A percentile compares a stretch with the other conserved stretches of the same genome.
These are phyloP conservation scores for Blumeria graminis DNA, from an alignment of 2,329 filamentous ascomycete species.

Conservation along the genomic window DNA sequence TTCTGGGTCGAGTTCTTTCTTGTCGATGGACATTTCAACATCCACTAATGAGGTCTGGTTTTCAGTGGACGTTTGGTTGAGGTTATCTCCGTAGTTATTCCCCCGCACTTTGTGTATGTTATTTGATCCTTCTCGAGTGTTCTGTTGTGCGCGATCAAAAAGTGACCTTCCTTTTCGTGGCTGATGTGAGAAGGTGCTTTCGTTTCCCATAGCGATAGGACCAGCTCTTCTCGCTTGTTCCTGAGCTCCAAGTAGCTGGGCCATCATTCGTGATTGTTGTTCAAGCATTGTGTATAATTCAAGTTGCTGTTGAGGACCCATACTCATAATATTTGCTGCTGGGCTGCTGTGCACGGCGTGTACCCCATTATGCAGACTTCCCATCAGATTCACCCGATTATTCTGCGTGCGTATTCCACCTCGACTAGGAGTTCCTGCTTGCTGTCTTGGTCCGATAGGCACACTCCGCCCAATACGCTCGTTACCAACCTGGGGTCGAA, in stretches of 20 bases:
- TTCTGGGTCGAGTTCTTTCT: slow-evolving; percentile 23
- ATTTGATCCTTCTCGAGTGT: slow-evolving; percentile 7
- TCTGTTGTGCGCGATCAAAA: slow-evolving; percentile 44
- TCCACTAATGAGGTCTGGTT: slow-evolving; percentile 22
- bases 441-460: slow-evolving; percentile 43
- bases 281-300: slow-evolving; percentile 56
- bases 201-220: slow-evolving; percentile 28
- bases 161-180: slow-evolving; percentile 32
- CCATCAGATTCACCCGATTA: slow-evolving; percentile 24
- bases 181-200: slow-evolving; percentile 18
- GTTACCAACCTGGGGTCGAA: slow-evolving; percentile 44
- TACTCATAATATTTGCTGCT: slow-evolving; percentile 22
- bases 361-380: slow-evolving; percentile 20
- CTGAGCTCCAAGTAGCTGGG: slow-evolving; percentile 31
- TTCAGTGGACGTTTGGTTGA: slow-evolving; percentile 5
- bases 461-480: slow-evolving; percentile 63
- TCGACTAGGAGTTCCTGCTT: slow-evolving; percentile 15
- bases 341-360: slow-evolving; percentile 18
- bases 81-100: slow-evolving; percentile 6
- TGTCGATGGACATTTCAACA: slow-evolving; percentile 36
- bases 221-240: slow-evolving; percentile 19
- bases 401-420: slow-evolving; percentile 17
- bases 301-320: slow-evolving; percentile 46
- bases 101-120: slow-evolving; percentile 7
- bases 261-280: slow-evolving; percentile 72